phyloP scores from a whole-genome alignment of 352 stramenopile species.

The Pythium scleroteichum region DNA sequence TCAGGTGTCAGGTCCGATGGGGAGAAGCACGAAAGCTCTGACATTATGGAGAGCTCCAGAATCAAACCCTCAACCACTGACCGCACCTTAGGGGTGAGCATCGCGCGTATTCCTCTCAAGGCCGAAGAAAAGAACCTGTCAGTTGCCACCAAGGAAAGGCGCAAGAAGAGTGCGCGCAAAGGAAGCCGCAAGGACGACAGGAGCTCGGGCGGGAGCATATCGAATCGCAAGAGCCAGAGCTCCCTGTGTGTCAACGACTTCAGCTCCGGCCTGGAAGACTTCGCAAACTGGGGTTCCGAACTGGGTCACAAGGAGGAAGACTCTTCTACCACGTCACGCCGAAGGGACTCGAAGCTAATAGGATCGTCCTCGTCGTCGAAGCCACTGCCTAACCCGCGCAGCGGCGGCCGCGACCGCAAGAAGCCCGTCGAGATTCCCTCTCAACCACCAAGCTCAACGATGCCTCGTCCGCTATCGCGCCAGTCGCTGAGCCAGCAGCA shows the following conservation, averaged over 20 bases:
- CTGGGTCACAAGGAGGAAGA: conserved; percentile 16
- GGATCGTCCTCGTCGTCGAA: not conserved
- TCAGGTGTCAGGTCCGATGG: not conserved
- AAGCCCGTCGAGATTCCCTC: conserved; percentile 1
- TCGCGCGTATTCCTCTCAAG: conserved; percentile 16
- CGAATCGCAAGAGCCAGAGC: conserved; percentile 22
- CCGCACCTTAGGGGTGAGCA: not conserved
- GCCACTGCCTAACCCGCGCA: conserved; percentile 15
- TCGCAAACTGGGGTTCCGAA: conserved; percentile 11
- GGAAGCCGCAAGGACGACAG: conserved; percentile 22
- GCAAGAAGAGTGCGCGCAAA: conserved; percentile 25
- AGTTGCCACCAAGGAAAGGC: conserved; percentile 16
- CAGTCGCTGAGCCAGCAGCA: conserved; percentile 24
- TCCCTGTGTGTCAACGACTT: conserved; percentile 10
- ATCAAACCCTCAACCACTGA: conserved; percentile 17
- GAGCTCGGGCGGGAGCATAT: conserved; percentile 4
- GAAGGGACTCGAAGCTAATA: conserved; percentile 18
- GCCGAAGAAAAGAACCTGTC: conserved; percentile 22
- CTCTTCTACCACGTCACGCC: conserved; percentile 3
- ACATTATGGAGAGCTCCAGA: not conserved
- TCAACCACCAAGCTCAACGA: not conserved
- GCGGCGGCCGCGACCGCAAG: conserved; percentile 18
- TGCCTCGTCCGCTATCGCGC: conserved; percentile 19
- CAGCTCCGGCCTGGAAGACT: conserved; percentile 13
- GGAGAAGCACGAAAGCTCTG: conserved; percentile 14